phyloP scores from a whole-genome alignment of 495 filamentous ascomycete species.

The Neurospora sp. region DNA sequence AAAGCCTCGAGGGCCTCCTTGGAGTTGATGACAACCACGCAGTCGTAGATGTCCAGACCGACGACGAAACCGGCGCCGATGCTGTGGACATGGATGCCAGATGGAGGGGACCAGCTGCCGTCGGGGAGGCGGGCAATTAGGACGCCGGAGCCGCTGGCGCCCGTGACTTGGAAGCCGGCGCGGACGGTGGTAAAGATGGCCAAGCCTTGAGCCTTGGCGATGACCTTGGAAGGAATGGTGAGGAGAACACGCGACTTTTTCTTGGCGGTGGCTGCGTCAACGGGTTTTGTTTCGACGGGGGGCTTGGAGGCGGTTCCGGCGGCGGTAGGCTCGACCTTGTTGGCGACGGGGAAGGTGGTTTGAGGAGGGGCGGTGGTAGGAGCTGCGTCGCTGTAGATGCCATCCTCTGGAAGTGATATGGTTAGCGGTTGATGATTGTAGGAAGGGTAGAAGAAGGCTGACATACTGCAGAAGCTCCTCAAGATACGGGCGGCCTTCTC shows the following conservation, averaged over 20 bases:
- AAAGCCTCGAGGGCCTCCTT: conserved; percentile 63
- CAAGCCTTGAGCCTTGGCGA: conserved; percentile 61
- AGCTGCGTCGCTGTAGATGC: conserved; percentile 19
- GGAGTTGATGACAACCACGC: conserved; percentile 73
- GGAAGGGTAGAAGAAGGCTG: no score
- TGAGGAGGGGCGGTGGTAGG: conserved; percentile 4
- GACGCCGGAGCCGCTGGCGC: conserved; percentile 66
- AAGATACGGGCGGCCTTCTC: conserved; percentile 80
- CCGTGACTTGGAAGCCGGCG: conserved; percentile 67
- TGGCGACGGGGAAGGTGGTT: background rate
- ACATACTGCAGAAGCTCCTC: conserved; percentile 61
- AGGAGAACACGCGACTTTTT: conserved; percentile 34
- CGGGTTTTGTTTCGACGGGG: background rate
- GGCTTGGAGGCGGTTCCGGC: background rate
- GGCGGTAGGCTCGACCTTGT: conserved; percentile 4
- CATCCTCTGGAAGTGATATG: conserved; percentile 14
- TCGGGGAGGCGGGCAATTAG: conserved; percentile 59
- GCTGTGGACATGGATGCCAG: conserved; percentile 65
- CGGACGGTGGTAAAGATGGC: conserved; percentile 81
- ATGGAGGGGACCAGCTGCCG: conserved; percentile 68
- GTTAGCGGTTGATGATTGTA: background rate
- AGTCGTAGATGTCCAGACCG: conserved; percentile 77
- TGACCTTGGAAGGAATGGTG: conserved; percentile 67
- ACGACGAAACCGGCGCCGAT: conserved; percentile 67
- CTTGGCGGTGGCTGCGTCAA: conserved; percentile 11